Percentiles rank a stretch among this genome's conserved stretches.
These are phyloP conservation scores for Hyphochytrium catenoides DNA, from an alignment of 352 stramenopile species.

Conservation along the genomic window DNA sequence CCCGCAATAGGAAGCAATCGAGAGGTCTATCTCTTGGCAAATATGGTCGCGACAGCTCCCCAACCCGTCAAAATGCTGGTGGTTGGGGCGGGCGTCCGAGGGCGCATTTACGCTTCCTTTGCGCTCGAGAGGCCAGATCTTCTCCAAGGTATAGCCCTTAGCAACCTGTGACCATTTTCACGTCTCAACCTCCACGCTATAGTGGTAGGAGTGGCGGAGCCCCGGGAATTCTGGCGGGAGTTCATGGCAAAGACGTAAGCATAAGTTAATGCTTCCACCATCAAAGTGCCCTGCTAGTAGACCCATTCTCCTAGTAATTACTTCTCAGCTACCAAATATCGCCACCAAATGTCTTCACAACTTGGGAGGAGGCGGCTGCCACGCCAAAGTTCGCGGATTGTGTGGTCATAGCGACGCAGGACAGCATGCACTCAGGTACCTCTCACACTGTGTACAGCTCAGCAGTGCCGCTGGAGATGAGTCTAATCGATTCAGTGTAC, in stretches of 20 bases:
- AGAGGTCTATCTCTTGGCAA: no score
- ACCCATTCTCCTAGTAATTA: neutral
- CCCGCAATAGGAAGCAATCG: no score
- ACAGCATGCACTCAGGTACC: conserved; percentile 6
- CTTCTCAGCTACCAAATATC: conserved; percentile 1
- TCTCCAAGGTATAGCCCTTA: conserved; percentile 2
- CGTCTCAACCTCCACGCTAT: neutral
- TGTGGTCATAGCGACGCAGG: conserved; percentile 10
- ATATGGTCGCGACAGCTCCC: no score
- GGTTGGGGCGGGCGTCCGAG: conserved; percentile 6
- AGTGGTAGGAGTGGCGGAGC: conserved; percentile 9
- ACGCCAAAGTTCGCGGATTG: conserved; percentile 5
- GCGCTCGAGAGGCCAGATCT: conserved; percentile 7
- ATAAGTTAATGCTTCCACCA: neutral
- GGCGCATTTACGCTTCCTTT: conserved; percentile 9
- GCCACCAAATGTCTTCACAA: neutral
- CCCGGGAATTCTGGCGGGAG: conserved; percentile 4
- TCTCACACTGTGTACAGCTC: no score
- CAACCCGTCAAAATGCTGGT: conserved; percentile 4
- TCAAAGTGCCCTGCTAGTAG: neutral
- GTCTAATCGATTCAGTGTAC: neutral
- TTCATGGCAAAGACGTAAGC: conserved; percentile 1
- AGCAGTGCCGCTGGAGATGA: no score
- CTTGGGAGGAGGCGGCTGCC: conserved; percentile 5
- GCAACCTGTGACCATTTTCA: neutral